Percentiles rank a stretch among this genome's conserved stretches.
Conservation (phyloP, 1,284 basidiomycete genomes). For the Ustilago loliicola region DNA sequence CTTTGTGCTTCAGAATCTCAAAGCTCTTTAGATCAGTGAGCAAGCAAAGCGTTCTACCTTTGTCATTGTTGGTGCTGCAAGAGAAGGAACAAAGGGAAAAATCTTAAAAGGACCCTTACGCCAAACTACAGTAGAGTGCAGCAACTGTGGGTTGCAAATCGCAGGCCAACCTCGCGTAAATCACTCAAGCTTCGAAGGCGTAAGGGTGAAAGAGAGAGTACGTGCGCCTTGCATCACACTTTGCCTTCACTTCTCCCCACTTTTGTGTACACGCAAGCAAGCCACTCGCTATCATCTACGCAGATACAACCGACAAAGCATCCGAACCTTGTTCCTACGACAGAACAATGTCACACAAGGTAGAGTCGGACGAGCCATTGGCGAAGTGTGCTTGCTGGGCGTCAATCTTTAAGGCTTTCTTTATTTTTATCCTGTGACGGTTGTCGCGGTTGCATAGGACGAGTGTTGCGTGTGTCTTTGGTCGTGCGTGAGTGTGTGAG, state of each 20-base stretch:
- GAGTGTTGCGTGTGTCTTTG: background rate
- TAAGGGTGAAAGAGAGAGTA: constrained; percentile 3
- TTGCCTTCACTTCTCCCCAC: background rate
- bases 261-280: background rate
- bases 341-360: background rate
- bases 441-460: constrained; percentile 16
- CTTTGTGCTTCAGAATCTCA: background rate
- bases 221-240: background rate
- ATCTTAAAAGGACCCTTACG: background rate
- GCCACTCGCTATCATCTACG: background rate
- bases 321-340: background rate
- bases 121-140: background rate
- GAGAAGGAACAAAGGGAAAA: constrained; percentile 13
- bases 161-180: background rate
- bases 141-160: background rate
- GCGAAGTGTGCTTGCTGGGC: background rate
- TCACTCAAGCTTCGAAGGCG: background rate
- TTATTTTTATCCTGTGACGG: constrained; percentile 2
- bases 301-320: background rate
- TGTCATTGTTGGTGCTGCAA: constrained; percentile 3
- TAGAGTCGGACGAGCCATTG: background rate
- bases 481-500: constrained; percentile 2
- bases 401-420: background rate
- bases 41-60: background rate
- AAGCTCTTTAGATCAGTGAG: background rate